Evolutionary conservation across 768 basidiomycete species (phyloP).

Genomic region (Collybia nuda): DNA sequence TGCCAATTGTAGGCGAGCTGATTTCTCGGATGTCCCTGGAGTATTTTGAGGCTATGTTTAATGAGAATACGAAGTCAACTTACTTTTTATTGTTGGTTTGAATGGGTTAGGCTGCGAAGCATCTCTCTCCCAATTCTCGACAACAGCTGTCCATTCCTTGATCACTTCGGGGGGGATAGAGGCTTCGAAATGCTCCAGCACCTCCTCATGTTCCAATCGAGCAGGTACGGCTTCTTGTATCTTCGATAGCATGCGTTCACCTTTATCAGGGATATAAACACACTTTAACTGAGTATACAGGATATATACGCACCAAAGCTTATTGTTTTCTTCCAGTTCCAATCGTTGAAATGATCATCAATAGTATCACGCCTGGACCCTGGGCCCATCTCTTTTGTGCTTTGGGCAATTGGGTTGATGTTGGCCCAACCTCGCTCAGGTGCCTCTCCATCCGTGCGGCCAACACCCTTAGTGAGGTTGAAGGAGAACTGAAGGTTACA

Average conservation of each 20-base stretch:
- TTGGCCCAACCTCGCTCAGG: conserved; percentile 23
- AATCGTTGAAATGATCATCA: too few species aligned
- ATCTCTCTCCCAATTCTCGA: conserved; percentile 10
- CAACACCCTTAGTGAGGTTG: conserved; percentile 1
- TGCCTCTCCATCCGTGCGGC: not conserved
- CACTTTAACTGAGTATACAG: too few species aligned
- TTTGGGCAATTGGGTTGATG: not conserved
- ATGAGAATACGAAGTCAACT: too few species aligned
- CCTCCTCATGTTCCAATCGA: conserved; percentile 4
- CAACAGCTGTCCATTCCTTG: conserved; percentile 2
- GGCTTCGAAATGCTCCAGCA: conserved; percentile 7
- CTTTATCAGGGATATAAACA: too few species aligned
- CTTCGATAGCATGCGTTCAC: conserved; percentile 3
- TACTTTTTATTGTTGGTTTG: not conserved
- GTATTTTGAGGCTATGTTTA: too few species aligned
- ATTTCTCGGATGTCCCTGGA: conserved; percentile 3
- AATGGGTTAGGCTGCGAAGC: conserved; percentile 9
- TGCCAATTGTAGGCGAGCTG: conserved; percentile 13
- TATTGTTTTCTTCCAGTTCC: conserved; percentile 23
- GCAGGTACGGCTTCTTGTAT: conserved; percentile 8
- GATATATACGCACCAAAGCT: conserved; percentile 15
- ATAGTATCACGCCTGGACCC: not conserved
- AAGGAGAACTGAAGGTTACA: not conserved
- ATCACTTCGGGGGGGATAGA: not conserved
- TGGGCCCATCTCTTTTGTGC: not conserved